Percentiles rank a stretch among this genome's conserved stretches.
Conservation (phyloP, 2,329 filamentous ascomycete genomes). For the Cordyceps fumosorosea region DNA sequence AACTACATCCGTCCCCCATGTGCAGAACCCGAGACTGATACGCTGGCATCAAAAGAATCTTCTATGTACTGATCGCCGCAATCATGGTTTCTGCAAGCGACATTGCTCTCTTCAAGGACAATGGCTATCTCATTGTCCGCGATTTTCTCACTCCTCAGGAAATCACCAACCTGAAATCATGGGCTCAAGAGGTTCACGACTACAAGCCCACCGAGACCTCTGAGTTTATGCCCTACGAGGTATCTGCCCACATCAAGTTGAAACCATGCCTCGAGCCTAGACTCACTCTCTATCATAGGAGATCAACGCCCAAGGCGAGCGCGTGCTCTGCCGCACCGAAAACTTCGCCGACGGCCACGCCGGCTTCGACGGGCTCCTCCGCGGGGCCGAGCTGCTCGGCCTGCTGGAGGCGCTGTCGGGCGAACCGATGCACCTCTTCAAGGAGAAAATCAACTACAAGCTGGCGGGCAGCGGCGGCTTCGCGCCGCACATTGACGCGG, state of each 20-base stretch:
- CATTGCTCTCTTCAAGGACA: slow-evolving; percentile 14
- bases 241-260: neutral
- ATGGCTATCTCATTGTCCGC: slow-evolving; percentile 17
- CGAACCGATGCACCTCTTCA: slow-evolving; percentile 18
- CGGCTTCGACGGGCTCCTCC: slow-evolving; percentile 15
- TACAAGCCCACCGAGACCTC: slow-evolving; percentile 15
- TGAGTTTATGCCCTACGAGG: slow-evolving; percentile 15
- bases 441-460: slow-evolving; percentile 20
- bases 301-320: slow-evolving; percentile 13
- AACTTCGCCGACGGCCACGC: slow-evolving; percentile 18
- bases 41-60: neutral
- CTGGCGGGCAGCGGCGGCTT: slow-evolving; percentile 18
- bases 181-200: slow-evolving; percentile 17
- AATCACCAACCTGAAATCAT: slow-evolving; percentile 12
- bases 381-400: slow-evolving; percentile 15
- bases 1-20: neutral
- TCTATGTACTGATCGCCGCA: neutral
- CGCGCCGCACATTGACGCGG: slow-evolving; percentile 19
- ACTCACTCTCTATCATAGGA: neutral
- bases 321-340: slow-evolving; percentile 17
- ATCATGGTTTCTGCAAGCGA: slow-evolving; percentile 14
- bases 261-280: neutral
- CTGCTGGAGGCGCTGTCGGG: slow-evolving; percentile 14
- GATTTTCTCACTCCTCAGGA: slow-evolving; percentile 14
- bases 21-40: neutral